Evolutionary conservation across 1,284 basidiomycete species (phyloP), one percentile per base, ranked within the genome.

Genomic region (Ustilago crameri): DNA sequence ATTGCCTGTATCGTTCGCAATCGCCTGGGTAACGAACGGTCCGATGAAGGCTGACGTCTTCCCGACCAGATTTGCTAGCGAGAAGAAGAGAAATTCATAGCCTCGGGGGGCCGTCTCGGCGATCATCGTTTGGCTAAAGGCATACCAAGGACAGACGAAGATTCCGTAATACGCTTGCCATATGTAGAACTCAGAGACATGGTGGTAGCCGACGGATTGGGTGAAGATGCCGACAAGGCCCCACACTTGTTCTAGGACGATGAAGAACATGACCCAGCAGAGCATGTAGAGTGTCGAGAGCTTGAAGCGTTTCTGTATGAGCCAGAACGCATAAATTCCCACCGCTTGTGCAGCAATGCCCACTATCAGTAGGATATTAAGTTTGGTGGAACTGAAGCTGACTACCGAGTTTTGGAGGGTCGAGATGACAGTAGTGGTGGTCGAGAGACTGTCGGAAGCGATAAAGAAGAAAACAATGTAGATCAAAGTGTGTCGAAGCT

Each of bases 151-250:
- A 9, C 91, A 92, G 83, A 93, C 91, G 83, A 91, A 92, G 0
- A 47, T n/a, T 5, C 47, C 55, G 45, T 46, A 76, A 55, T 46
- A 60, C 24, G 57, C 61, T 44, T 66, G 48, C 48, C 56, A 53
- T 14, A 5, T 1, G 4, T 37, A 67, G 9, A 47, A 34, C 76
- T 72, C 68, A 32, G 42, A 67, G 15, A 38, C 59, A 23, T 61
- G 51, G 17, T 67, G 68, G 43, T 71, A 75, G 7, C 92, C 92
- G 51, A 93, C 84, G 53, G 86, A 89, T 9, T 85, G 75, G 0
- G 91, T 93, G 88, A 91, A 93, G 60, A 93, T 89, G 1, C 92
- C 92, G 48, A 93, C 86, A 88, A 92, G 90, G 18, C 92, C 92
- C 92, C 92, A 93, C 2, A 91, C 85, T 0, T 91, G 91, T 47